Conservation (phyloP, 1,139 yeast species). For the Meyerozyma carpophila region DNA sequence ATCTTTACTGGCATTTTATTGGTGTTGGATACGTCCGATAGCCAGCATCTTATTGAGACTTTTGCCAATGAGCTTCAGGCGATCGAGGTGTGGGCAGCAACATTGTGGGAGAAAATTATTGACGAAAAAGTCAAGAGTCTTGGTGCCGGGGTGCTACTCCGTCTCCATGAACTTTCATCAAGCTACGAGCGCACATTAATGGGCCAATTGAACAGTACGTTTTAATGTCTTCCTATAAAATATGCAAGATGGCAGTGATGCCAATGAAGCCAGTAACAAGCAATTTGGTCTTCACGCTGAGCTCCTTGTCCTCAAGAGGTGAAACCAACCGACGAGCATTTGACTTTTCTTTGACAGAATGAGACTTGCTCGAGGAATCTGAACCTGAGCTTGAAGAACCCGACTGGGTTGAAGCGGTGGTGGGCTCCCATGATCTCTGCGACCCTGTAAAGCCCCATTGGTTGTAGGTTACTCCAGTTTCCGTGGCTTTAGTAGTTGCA, state of each 20-base stretch:
- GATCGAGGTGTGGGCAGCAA: slow-evolving; percentile 36
- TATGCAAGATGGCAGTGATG: not conserved
- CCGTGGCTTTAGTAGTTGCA: slow-evolving; percentile 5
- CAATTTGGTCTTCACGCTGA: not conserved
- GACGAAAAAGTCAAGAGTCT: slow-evolving; percentile 42
- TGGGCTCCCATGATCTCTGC: slow-evolving; percentile 30
- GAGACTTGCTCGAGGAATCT: not conserved
- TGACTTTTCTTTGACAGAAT: not conserved
- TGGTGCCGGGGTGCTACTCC: slow-evolving; percentile 46
- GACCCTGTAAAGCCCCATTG: slow-evolving; percentile 42
- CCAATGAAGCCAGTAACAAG: not conserved
- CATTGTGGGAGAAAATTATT: slow-evolving; percentile 41
- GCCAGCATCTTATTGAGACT: slow-evolving; percentile 23
- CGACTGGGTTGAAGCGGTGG: slow-evolving; percentile 9
- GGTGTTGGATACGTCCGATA: slow-evolving; percentile 41
- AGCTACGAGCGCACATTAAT: slow-evolving; percentile 14
- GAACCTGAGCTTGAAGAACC: not conserved
- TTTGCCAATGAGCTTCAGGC: slow-evolving; percentile 26
- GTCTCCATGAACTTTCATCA: slow-evolving; percentile 25
- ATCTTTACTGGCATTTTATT: slow-evolving; percentile 42
- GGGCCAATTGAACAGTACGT: slow-evolving; percentile 10
- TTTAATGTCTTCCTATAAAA: not conserved
- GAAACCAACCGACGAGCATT: not conserved
- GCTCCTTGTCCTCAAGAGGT: not conserved
- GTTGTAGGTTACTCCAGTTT: slow-evolving; percentile 21